Evolutionary conservation across 352 stramenopile species (phyloP).

Genomic region (Phytophthora melonis): DNA sequence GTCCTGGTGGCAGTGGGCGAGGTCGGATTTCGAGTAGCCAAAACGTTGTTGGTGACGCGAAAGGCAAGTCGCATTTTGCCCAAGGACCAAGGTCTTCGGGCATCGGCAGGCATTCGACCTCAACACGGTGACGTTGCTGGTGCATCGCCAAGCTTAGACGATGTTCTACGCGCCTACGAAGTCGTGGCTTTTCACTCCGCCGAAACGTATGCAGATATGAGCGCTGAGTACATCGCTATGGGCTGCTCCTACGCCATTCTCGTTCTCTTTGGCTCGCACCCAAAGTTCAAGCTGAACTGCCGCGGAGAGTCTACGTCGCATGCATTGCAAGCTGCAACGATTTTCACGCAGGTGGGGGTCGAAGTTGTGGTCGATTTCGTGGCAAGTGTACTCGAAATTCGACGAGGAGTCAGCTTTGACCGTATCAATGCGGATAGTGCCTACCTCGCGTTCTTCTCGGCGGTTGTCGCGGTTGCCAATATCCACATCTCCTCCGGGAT

Average conservation of each 20-base stretch:
- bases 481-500: constrained; percentile 30
- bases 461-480: constrained; percentile 24
- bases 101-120: background rate
- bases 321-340: constrained; percentile 6
- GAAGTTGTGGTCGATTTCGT: constrained; percentile 36
- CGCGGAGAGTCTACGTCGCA: constrained; percentile 23
- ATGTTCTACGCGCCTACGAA: background rate
- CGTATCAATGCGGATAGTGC: constrained; percentile 29
- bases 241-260: constrained; percentile 40
- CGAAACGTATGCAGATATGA: constrained; percentile 45
- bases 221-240: constrained; percentile 58
- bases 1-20: constrained; percentile 40
- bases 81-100: background rate
- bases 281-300: background rate
- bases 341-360: constrained; percentile 25
- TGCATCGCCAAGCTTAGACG: no score
- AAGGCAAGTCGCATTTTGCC: constrained; percentile 15
- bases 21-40: constrained; percentile 30
- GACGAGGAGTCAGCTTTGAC: constrained; percentile 16
- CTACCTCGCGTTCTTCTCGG: constrained; percentile 32
- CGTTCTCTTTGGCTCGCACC: constrained; percentile 41
- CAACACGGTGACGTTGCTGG: no score
- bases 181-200: constrained; percentile 29
- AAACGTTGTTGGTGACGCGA: constrained; percentile 28
- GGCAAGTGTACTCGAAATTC: constrained; percentile 33